These are phyloP conservation scores for Pichia exigua DNA, from an alignment of 805 yeast genomes.

Conservation along the genomic window DNA sequence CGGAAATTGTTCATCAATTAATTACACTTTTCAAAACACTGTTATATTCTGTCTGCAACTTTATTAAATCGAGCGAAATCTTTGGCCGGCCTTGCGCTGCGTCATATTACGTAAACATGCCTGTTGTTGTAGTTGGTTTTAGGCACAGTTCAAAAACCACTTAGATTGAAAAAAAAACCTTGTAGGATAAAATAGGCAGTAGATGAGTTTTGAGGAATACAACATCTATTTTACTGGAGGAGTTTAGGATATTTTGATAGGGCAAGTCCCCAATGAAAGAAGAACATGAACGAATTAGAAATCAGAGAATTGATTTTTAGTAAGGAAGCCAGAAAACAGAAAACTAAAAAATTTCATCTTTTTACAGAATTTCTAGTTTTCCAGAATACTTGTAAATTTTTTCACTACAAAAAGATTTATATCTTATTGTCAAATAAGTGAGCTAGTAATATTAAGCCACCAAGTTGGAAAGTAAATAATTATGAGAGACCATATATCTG, in stretches of 20 bases:
- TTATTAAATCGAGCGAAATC: neutral
- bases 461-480: neutral
- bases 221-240: no score
- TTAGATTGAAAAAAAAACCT: no score
- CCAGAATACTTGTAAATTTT: neutral
- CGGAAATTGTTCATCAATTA: no score
- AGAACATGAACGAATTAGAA: neutral
- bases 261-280: neutral
- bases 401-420: neutral
- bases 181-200: no score
- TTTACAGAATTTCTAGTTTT: neutral
- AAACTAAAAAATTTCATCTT: neutral
- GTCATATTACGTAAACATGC: no score
- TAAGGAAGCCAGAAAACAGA: neutral
- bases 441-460: neutral
- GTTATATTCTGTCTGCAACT: neutral
- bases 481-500: slow-evolving; percentile 2
- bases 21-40: neutral
- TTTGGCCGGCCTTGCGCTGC: no score
- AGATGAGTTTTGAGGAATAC: no score
- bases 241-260: no score
- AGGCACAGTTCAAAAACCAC: no score
- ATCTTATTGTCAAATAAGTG: neutral
- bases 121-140: no score
- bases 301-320: neutral